phyloP scores from a whole-genome alignment of 1,139 yeast species.

The Saccharomycopsis hybrid region DNA sequence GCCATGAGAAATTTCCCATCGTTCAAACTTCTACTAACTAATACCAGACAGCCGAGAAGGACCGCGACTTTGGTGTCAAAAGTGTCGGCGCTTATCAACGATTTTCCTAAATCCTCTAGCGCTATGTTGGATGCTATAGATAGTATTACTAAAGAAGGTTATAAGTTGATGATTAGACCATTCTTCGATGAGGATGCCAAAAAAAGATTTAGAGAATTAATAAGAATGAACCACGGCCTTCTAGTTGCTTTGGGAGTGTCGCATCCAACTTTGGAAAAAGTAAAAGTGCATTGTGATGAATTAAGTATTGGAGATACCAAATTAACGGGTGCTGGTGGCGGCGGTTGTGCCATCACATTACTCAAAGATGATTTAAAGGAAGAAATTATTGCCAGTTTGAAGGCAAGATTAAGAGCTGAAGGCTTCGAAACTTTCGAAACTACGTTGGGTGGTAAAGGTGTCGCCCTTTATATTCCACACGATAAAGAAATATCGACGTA shows the following conservation, averaged over 20 bases:
- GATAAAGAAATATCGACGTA: slow-evolving; percentile 25
- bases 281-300: slow-evolving; percentile 57
- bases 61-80: slow-evolving; percentile 78
- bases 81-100: slow-evolving; percentile 52
- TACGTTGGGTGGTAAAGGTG: slow-evolving; percentile 86
- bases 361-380: slow-evolving; percentile 45
- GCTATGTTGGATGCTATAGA: slow-evolving; percentile 70
- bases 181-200: slow-evolving; percentile 41
- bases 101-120: slow-evolving; percentile 48
- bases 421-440: slow-evolving; percentile 81
- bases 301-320: slow-evolving; percentile 77
- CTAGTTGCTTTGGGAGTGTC: slow-evolving; percentile 85
- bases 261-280: slow-evolving; percentile 77
- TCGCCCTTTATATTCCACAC: slow-evolving; percentile 41
- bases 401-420: slow-evolving; percentile 30
- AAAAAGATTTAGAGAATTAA: slow-evolving; percentile 50
- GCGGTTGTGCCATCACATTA: slow-evolving; percentile 94
- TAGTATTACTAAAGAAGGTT: slow-evolving; percentile 61
- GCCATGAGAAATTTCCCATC: slow-evolving; percentile 71
- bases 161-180: slow-evolving; percentile 50
- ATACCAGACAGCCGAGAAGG: slow-evolving; percentile 80
- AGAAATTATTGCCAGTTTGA: slow-evolving; percentile 33
- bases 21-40: slow-evolving; percentile 66
- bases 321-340: slow-evolving; percentile 98
- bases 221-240: slow-evolving; percentile 85